Conservation (phyloP, 768 basidiomycete genomes). For the Boletus coccyginus region DNA sequence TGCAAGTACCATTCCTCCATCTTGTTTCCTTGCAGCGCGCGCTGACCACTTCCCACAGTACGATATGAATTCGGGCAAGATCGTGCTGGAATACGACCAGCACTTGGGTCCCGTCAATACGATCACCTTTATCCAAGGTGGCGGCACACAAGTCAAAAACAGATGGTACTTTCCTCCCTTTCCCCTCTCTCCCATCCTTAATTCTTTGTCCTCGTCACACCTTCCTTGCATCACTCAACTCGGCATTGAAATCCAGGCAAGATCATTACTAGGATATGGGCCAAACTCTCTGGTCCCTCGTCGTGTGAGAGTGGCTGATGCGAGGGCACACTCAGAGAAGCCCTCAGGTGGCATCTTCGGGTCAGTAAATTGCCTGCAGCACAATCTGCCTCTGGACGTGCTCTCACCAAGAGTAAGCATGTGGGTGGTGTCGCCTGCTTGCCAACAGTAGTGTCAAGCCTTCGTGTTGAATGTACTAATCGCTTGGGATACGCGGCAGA, state of each 20-base stretch:
- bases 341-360: constrained; percentile 93
- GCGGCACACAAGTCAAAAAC: constrained; percentile 11
- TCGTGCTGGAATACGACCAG: constrained; percentile 97
- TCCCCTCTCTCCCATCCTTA: constrained; percentile 63
- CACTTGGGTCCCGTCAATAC: constrained; percentile 98
- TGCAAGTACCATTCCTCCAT: constrained; percentile 61
- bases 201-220: constrained; percentile 85
- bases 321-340: constrained; percentile 83
- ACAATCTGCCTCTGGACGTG: constrained; percentile 34
- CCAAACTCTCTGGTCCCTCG: constrained; percentile 85
- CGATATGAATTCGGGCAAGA: constrained; percentile 92
- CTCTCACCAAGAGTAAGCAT: constrained; percentile 47
- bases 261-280: constrained; percentile 97
- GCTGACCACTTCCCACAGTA: constrained; percentile 51
- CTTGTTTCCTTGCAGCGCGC: background rate
- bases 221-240: constrained; percentile 83
- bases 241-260: constrained; percentile 91
- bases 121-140: constrained; percentile 79
- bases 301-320: constrained; percentile 84
- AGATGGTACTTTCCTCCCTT: constrained; percentile 22
- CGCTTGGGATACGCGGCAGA: too few species aligned
- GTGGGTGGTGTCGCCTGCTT: too few species aligned
- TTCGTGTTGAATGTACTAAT: too few species aligned
- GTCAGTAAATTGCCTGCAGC: constrained; percentile 64
- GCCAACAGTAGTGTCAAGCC: too few species aligned